Evolutionary conservation across 2,329 filamentous ascomycete species (phyloP).

Genomic region (Zasmidium cellare): DNA sequence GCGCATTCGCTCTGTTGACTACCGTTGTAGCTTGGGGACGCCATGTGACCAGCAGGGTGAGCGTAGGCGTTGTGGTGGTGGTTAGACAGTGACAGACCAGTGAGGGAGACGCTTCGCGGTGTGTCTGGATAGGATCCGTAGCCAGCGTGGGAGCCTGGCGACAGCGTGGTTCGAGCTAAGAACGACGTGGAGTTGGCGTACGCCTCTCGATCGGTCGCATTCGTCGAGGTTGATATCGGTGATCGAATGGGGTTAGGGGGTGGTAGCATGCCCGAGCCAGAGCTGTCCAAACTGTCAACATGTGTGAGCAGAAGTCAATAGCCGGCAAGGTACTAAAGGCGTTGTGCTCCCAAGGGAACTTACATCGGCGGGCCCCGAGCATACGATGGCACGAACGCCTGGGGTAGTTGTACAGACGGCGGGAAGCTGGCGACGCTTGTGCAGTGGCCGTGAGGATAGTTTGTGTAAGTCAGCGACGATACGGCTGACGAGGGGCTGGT

Average conservation of each 20-base stretch:
- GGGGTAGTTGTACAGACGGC: slow-evolving; percentile 36
- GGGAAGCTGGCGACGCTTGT: slow-evolving; percentile 35
- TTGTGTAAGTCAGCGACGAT: slow-evolving; percentile 48
- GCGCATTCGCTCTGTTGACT: slow-evolving; percentile 29
- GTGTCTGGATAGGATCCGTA: slow-evolving; percentile 35
- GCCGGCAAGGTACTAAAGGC: slow-evolving; percentile 12
- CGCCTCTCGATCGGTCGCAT: slow-evolving; percentile 30
- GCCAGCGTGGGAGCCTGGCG: slow-evolving; percentile 26
- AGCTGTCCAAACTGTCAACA: slow-evolving; percentile 31
- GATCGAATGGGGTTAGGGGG: slow-evolving; percentile 27
- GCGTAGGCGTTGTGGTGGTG: slow-evolving; percentile 14
- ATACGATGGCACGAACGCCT: slow-evolving; percentile 41
- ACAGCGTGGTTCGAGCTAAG: slow-evolving; percentile 29
- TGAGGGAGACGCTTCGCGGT: slow-evolving; percentile 28
- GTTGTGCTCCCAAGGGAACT: slow-evolving; percentile 35
- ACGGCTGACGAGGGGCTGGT: slow-evolving; percentile 54
- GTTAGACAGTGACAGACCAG: slow-evolving; percentile 28
- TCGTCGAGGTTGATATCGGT: slow-evolving; percentile 29
- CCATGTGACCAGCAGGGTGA: slow-evolving; percentile 26
- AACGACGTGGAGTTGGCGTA: slow-evolving; percentile 28
- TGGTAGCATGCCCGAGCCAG: slow-evolving; percentile 29
- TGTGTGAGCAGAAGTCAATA: slow-evolving; percentile 25
- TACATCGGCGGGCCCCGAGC: slow-evolving; percentile 46
- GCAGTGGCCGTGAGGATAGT: slow-evolving; percentile 38
- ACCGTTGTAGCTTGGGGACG: slow-evolving; percentile 28